Percentiles rank a stretch among this genome's conserved stretches.
phyloP scores from a whole-genome alignment of 2,329 filamentous ascomycete species.

The Diaporthe australafricana region DNA sequence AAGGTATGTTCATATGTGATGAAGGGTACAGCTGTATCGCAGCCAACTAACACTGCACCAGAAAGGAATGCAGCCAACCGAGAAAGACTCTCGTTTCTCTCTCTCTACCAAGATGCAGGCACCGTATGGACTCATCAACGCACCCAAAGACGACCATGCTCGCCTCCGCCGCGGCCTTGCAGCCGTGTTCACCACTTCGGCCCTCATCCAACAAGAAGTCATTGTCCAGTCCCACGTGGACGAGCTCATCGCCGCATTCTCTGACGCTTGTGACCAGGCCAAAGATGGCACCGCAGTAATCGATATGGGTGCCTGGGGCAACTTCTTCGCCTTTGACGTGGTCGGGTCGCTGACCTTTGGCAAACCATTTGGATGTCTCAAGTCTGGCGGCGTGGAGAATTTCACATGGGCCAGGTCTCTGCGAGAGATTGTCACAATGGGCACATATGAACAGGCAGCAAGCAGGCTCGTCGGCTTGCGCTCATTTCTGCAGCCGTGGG shows the following conservation, averaged over 20 bases:
- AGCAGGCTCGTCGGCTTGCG: conserved; percentile 7
- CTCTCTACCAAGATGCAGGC: conserved; percentile 12
- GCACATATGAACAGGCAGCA: conserved; percentile 4
- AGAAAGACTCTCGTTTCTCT: conserved; percentile 17
- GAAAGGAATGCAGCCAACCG: conserved; percentile 12
- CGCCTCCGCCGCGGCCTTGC: conserved; percentile 11
- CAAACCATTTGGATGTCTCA: background rate
- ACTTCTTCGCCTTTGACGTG: conserved; percentile 18
- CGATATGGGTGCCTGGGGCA: background rate
- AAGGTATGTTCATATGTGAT: background rate
- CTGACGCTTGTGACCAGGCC: background rate
- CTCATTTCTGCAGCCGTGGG: background rate
- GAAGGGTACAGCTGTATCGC: accelerated
- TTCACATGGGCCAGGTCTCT: background rate
- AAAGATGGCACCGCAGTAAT: background rate
- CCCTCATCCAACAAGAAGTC: conserved; percentile 9
- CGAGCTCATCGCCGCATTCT: conserved; percentile 9
- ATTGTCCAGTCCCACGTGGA: conserved; percentile 21
- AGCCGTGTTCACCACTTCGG: conserved; percentile 5
- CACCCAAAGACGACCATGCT: conserved; percentile 1
- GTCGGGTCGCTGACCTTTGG: conserved; percentile 1
- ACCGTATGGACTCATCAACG: background rate
- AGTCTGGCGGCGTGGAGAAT: background rate
- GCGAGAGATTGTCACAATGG: background rate
- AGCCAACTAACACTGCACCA: background rate